A percentile compares a stretch with the other conserved stretches of the same genome.
Evolutionary conservation across 306 rosid species (phyloP).

Genomic region (Pyrus communis): DNA sequence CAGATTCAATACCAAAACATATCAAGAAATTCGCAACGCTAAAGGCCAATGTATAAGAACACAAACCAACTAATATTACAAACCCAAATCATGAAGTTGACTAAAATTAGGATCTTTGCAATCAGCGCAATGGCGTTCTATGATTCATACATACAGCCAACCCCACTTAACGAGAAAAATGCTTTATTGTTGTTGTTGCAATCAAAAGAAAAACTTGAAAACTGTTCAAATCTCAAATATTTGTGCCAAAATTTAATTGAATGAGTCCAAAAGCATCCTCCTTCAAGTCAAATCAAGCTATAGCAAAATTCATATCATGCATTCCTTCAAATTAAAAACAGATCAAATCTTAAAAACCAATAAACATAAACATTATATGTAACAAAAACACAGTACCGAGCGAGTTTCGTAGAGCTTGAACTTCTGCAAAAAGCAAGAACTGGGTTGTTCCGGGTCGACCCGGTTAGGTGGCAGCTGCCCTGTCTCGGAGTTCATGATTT

Average conservation of each 20-base stretch:
- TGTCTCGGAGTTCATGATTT: constrained; percentile 51
- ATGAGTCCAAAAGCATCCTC: not conserved
- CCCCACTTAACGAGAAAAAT: too few species aligned
- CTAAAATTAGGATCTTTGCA: not conserved
- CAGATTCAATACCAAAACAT: not conserved
- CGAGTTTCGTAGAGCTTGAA: constrained; percentile 91
- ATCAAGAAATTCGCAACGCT: not conserved
- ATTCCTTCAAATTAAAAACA: not conserved
- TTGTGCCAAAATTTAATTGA: not conserved
- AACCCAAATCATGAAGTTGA: constrained; percentile 1
- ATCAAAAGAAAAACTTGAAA: not conserved
- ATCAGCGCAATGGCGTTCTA: too few species aligned
- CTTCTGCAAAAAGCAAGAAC: constrained; percentile 62
- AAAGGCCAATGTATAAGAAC: not conserved
- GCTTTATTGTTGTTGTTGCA: not conserved
- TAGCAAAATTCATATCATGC: not conserved
- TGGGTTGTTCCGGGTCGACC: constrained; percentile 32
- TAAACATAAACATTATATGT: not conserved
- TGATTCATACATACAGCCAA: too few species aligned
- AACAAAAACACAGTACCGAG: constrained; percentile 44
- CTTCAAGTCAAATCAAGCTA: constrained; percentile 1
- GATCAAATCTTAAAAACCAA: not conserved
- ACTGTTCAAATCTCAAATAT: not conserved
- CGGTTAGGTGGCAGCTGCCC: constrained; percentile 9
- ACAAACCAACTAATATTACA: not conserved